Percentiles rank a stretch among this genome's conserved stretches.
Evolutionary conservation across 768 basidiomycete genomes (phyloP).

Genomic region (Leccinum incarnatum): DNA sequence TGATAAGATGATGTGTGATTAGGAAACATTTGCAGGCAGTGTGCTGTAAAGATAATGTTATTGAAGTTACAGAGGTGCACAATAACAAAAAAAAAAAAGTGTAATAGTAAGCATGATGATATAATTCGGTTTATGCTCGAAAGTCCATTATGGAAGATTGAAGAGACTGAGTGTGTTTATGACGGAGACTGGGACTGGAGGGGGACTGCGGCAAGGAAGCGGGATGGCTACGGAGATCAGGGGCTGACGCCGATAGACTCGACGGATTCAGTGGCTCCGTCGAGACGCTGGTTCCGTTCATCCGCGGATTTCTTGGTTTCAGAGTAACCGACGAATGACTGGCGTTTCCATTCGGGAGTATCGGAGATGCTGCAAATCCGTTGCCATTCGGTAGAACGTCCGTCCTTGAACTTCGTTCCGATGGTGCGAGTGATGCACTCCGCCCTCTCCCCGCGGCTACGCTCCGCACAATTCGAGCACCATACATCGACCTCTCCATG

Average conservation of each 20-base stretch:
- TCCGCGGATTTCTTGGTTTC: slow-evolving; percentile 17
- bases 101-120: slow-evolving; percentile 17
- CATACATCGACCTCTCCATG: slow-evolving; percentile 28
- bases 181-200: slow-evolving; percentile 12
- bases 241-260: slow-evolving; percentile 24
- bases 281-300: slow-evolving; percentile 4
- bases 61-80: slow-evolving; percentile 21
- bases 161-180: slow-evolving; percentile 10
- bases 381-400: slow-evolving; percentile 13
- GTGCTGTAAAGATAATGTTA: slow-evolving; percentile 5
- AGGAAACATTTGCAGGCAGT: slow-evolving; percentile 3
- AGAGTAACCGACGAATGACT: slow-evolving; percentile 22
- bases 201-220: slow-evolving; percentile 8
- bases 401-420: slow-evolving; percentile 26
- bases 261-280: slow-evolving; percentile 9
- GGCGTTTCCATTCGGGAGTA: slow-evolving; percentile 25
- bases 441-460: slow-evolving; percentile 48
- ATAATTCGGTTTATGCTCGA: slow-evolving; percentile 25
- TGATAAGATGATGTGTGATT: not conserved
- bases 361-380: slow-evolving; percentile 6
- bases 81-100: slow-evolving; percentile 18
- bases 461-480: slow-evolving; percentile 54
- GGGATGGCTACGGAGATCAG: slow-evolving; percentile 24
- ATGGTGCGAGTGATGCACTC: slow-evolving; percentile 36
- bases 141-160: slow-evolving; percentile 20